Percentiles rank a stretch among this genome's conserved stretches.
These are phyloP conservation scores for Paramecium octaurelia DNA, from an alignment of 73 alveolate species.

Conservation along the genomic window DNA sequence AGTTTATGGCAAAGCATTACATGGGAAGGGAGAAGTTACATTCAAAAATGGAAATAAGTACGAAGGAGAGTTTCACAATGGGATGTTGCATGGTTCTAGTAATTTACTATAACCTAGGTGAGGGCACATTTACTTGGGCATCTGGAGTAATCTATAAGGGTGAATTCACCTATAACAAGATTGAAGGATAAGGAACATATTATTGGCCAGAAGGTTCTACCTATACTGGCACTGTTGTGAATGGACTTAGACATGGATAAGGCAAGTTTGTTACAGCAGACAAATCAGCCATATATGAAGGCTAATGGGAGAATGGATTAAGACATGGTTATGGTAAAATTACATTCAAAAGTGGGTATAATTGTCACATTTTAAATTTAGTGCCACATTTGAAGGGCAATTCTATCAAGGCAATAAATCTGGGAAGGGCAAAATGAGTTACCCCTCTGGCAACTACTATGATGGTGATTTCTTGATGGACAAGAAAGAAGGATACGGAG, in stretches of 20 bases:
- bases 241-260: slow-evolving; percentile 85
- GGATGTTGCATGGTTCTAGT: slow-evolving; percentile 60
- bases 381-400: slow-evolving; percentile 88
- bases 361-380: background rate
- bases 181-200: slow-evolving; percentile 50
- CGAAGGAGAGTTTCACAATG: slow-evolving; percentile 61
- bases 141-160: slow-evolving; percentile 61
- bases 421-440: slow-evolving; percentile 93
- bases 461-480: slow-evolving; percentile 94
- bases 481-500: slow-evolving; percentile 94
- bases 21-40: slow-evolving; percentile 58
- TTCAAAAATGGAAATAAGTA: slow-evolving; percentile 62
- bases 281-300: slow-evolving; percentile 81
- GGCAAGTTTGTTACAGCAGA: slow-evolving; percentile 74
- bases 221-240: slow-evolving; percentile 74
- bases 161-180: slow-evolving; percentile 48
- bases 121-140: slow-evolving; percentile 67
- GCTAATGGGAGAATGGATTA: slow-evolving; percentile 86
- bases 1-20: slow-evolving; percentile 67
- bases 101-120: slow-evolving; percentile 8
- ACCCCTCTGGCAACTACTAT: slow-evolving; percentile 91
- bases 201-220: slow-evolving; percentile 64
- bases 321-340: slow-evolving; percentile 92
- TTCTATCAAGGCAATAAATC: slow-evolving; percentile 86
- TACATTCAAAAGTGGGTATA: slow-evolving; percentile 80